A percentile compares a stretch with the other conserved stretches of the same genome.
phyloP scores from a whole-genome alignment of 2,329 filamentous ascomycete genomes.

The Ceratocystis alfenasii region DNA sequence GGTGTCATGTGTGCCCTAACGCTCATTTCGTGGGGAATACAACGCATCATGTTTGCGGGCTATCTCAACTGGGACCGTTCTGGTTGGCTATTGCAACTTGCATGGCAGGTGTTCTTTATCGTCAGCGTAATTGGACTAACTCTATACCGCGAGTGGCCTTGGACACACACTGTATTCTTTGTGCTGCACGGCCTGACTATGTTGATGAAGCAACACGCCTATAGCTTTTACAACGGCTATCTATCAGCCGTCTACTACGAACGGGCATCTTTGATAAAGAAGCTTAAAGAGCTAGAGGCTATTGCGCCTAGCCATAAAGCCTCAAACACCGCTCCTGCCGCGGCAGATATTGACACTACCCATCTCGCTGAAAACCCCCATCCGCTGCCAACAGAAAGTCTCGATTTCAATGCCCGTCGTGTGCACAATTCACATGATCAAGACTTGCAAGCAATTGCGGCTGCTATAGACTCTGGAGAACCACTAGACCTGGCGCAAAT shows the following conservation, averaged over 20 bases:
- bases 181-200: constrained; percentile 62
- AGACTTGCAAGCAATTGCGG: constrained; percentile 39
- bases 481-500: constrained; percentile 52
- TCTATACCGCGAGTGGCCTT: constrained; percentile 62
- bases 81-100: constrained; percentile 64
- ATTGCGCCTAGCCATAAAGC: constrained; percentile 15
- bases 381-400: constrained; percentile 12
- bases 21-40: constrained; percentile 52
- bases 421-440: constrained; percentile 45
- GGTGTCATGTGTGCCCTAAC: constrained; percentile 56
- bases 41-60: constrained; percentile 46
- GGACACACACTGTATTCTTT: constrained; percentile 71
- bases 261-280: constrained; percentile 34
- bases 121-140: constrained; percentile 52
- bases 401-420: constrained; percentile 22
- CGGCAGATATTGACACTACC: constrained; percentile 18
- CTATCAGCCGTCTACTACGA: constrained; percentile 48
- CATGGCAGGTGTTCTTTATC: constrained; percentile 59
- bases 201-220: constrained; percentile 76
- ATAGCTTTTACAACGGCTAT: constrained; percentile 68
- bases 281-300: constrained; percentile 45
- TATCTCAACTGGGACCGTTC: constrained; percentile 53
- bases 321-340: constrained; percentile 23
- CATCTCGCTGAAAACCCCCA: constrained; percentile 23
- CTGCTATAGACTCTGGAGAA: constrained; percentile 33